Percentiles rank a stretch among this genome's conserved stretches.
Conservation (phyloP, 2,329 filamentous ascomycete genomes). For the Nemania sp. region DNA sequence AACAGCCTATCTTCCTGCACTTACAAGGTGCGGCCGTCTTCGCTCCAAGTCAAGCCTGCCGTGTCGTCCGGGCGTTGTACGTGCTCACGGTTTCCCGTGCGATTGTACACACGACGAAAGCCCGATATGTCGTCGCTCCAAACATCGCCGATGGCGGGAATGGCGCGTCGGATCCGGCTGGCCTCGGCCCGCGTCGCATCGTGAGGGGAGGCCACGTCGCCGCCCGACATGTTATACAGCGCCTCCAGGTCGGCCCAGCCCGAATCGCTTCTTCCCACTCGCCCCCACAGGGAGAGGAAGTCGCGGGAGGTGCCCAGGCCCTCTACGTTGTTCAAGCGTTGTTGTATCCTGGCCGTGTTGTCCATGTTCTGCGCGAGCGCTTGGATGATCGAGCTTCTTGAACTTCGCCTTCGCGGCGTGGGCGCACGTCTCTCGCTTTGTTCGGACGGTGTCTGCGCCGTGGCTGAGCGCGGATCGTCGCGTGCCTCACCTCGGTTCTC, state of each 20-base stretch:
- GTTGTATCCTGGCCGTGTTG: conserved; percentile 30
- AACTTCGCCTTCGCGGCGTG: conserved; percentile 37
- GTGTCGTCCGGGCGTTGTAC: conserved; percentile 59
- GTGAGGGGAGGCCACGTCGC: conserved; percentile 29
- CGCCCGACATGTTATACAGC: conserved; percentile 44
- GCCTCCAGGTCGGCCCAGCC: conserved; percentile 50
- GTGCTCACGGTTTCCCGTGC: conserved; percentile 41
- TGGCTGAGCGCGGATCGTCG: conserved; percentile 33
- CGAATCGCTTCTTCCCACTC: conserved; percentile 34
- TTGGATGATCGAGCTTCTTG: conserved; percentile 39
- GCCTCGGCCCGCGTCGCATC: conserved; percentile 36
- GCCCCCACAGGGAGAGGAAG: conserved; percentile 31
- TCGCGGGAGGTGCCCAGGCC: conserved; percentile 29
- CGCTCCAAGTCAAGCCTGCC: conserved; percentile 64
- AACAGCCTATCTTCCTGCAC: conserved; percentile 37
- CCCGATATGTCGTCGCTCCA: conserved; percentile 37
- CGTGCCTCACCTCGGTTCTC: conserved; percentile 37
- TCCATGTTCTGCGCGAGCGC: conserved; percentile 36
- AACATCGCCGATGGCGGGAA: conserved; percentile 39
- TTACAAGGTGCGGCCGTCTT: conserved; percentile 63
- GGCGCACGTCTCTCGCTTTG: conserved; percentile 37
- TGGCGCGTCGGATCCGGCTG: conserved; percentile 35
- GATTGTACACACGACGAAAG: conserved; percentile 34
- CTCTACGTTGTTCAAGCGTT: conserved; percentile 28
- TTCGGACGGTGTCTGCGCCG: conserved; percentile 33